Percentiles rank a stretch among this genome's conserved stretches.
These are phyloP conservation scores for Macadamia integrifolia DNA, from an alignment of 164 flowering plant genomes.

Conservation along the genomic window DNA sequence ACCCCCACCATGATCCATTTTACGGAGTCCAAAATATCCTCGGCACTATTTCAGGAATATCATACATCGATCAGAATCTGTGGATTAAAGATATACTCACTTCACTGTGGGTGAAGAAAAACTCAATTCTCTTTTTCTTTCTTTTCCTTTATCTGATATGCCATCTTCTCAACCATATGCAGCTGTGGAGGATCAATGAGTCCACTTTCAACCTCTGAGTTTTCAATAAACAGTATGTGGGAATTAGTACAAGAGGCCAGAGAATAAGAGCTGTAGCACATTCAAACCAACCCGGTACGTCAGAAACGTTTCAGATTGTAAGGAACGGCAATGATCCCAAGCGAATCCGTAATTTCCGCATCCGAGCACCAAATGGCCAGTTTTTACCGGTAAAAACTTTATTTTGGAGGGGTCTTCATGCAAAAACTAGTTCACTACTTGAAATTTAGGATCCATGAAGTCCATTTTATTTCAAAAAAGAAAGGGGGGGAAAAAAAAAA, in stretches of 20 bases:
- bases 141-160: background rate
- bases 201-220: slow-evolving; percentile 47
- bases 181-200: slow-evolving; percentile 69
- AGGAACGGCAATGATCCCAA: slow-evolving; percentile 31
- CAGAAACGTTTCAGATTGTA: slow-evolving; percentile 44
- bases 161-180: background rate
- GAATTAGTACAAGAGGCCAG: slow-evolving; percentile 28
- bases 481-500: no score
- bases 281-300: slow-evolving; percentile 21
- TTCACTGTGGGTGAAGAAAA: no score
- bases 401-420: no score
- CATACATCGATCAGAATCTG: no score
- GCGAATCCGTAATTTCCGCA: slow-evolving; percentile 25
- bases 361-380: slow-evolving; percentile 53
- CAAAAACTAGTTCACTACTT: background rate
- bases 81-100: no score
- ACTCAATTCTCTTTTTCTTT: background rate
- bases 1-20: no score
- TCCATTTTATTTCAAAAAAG: no score
- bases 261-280: slow-evolving; percentile 25
- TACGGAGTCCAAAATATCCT: no score
- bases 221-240: slow-evolving; percentile 49
- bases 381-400: slow-evolving; percentile 21
- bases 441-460: background rate
- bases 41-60: no score